Evolutionary conservation across 805 yeast species (phyloP).

Genomic region (Starmerella stigmatis): DNA sequence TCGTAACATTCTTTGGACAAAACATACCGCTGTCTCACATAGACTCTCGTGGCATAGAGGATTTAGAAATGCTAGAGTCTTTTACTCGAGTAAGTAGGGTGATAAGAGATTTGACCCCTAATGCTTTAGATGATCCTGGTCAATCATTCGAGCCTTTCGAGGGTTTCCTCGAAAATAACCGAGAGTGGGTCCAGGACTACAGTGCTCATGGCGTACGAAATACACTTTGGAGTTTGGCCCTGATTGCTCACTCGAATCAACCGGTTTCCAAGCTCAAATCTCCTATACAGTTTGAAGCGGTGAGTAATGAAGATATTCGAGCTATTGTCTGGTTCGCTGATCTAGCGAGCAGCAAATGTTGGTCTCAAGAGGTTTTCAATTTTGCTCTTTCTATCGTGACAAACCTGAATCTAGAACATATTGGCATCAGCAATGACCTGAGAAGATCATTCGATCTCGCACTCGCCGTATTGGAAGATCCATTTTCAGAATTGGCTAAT

Average conservation of each 20-base stretch:
- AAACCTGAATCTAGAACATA: background rate
- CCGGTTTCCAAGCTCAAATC: background rate
- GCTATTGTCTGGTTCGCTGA: conserved; percentile 15
- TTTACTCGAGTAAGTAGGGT: background rate
- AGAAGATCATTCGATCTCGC: background rate
- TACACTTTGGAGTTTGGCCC: background rate
- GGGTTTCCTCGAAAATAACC: no score
- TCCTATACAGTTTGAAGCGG: background rate
- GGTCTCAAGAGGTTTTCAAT: background rate
- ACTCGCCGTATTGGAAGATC: background rate
- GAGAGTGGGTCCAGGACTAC: no score
- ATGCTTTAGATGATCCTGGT: background rate
- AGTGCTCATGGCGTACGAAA: background rate
- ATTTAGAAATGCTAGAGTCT: background rate
- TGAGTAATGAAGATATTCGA: conserved; percentile 8
- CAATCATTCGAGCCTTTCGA: background rate
- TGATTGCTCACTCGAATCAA: background rate
- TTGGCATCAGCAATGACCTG: background rate
- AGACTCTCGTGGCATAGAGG: background rate
- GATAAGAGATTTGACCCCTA: background rate
- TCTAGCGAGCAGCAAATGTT: background rate
- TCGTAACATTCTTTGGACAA: background rate
- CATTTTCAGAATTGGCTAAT: background rate
- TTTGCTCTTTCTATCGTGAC: background rate
- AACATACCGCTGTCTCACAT: background rate